These are phyloP conservation scores for Camellia oleifera DNA, from an alignment of 179 eudicot genomes.

Conservation along the genomic window DNA sequence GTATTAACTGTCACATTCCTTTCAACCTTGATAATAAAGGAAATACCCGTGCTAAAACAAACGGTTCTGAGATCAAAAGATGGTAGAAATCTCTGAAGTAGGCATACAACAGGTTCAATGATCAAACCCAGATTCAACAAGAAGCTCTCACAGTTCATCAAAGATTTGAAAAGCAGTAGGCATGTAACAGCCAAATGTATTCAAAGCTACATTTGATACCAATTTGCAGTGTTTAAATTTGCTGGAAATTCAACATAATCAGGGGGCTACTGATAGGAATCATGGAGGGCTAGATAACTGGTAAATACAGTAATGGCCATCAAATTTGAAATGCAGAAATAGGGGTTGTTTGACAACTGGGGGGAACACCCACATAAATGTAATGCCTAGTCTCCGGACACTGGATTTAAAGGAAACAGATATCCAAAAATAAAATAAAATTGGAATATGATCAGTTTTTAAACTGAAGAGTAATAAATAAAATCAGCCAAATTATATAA, in stretches of 20 bases:
- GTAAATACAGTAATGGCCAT: background rate
- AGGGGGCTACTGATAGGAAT: background rate
- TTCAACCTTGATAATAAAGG: background rate
- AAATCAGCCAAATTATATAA: constrained; percentile 8
- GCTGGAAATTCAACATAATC: background rate
- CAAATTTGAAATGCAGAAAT: background rate
- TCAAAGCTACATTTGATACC: background rate
- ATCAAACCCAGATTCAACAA: background rate
- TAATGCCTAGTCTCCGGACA: no score
- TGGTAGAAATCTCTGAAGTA: background rate
- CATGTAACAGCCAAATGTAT: background rate
- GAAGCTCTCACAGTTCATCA: background rate
- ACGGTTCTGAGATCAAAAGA: background rate
- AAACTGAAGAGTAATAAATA: background rate
- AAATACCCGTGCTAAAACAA: background rate
- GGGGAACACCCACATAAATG: background rate
- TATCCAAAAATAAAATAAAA: background rate
- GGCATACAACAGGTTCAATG: background rate
- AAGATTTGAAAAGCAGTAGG: background rate
- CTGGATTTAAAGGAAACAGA: background rate
- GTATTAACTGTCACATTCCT: background rate
- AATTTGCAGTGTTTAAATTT: background rate
- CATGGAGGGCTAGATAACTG: background rate
- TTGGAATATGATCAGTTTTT: background rate
- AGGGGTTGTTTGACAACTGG: background rate